Percentiles rank a stretch among this genome's conserved stretches.
These are phyloP conservation scores for Raphanus raphanistrum DNA, from an alignment of 345 rosid species.

Conservation along the genomic window DNA sequence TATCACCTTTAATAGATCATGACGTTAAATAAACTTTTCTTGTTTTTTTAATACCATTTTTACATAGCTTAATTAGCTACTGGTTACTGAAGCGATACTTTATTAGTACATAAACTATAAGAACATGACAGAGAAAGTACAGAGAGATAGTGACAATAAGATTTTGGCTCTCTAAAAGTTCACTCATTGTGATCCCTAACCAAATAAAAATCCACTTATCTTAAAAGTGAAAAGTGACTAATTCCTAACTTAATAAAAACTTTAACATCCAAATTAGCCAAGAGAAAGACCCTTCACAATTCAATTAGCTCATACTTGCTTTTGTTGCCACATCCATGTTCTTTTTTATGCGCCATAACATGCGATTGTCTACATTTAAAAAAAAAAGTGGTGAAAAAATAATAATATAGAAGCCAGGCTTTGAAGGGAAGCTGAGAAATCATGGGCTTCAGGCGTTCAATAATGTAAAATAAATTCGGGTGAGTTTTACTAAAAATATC, in stretches of 20 bases:
- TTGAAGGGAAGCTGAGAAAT: too few relatives aligned
- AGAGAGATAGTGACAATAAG: constrained; percentile 30
- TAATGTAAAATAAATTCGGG: too few relatives aligned
- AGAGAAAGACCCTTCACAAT: constrained; percentile 1
- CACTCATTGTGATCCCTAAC: not conserved
- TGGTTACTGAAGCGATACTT: constrained; percentile 2
- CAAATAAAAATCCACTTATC: constrained; percentile 26
- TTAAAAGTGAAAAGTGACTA: constrained; percentile 25
- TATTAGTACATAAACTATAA: constrained; percentile 15
- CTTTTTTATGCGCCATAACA: not conserved
- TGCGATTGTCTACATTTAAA: not conserved
- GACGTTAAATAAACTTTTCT: not conserved
- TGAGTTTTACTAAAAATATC: too few relatives aligned
- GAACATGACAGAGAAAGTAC: constrained; percentile 25
- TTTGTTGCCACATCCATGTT: constrained; percentile 11
- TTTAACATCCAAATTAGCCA: constrained; percentile 12
- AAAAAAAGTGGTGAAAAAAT: not conserved
- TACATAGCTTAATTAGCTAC: not conserved
- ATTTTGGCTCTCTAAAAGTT: constrained; percentile 22
- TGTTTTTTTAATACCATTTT: not conserved
- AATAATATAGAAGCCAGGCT: too few relatives aligned
- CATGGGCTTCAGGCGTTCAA: too few relatives aligned
- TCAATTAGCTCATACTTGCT: constrained; percentile 16
- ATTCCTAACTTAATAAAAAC: constrained; percentile 14
- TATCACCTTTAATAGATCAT: not conserved